phyloP scores from a whole-genome alignment of 345 rosid genomes.

The Melastoma malabathricum region DNA sequence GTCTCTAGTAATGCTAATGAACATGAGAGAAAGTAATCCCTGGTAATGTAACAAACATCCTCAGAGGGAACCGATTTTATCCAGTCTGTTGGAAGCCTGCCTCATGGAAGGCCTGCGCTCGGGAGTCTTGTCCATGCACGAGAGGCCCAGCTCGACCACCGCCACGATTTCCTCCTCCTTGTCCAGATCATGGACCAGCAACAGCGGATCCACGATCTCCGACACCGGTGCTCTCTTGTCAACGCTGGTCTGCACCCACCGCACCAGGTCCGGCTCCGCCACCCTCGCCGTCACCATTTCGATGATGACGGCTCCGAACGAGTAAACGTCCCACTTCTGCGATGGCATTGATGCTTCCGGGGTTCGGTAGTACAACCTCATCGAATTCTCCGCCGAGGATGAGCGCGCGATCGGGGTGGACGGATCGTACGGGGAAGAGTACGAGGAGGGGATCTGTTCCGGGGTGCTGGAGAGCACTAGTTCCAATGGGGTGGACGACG shows the following conservation, averaged over 20 bases:
- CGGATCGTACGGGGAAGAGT: too few relatives aligned
- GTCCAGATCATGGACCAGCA: conserved; percentile 26
- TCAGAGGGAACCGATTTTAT: conserved; percentile 22
- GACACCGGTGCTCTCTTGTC: conserved; percentile 47
- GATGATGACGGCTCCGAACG: conserved; percentile 68
- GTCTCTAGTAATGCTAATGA: too few relatives aligned
- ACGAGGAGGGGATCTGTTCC: conserved; percentile 32
- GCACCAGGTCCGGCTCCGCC: conserved; percentile 48
- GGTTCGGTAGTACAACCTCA: conserved; percentile 47
- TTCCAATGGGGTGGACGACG: conserved; percentile 8
- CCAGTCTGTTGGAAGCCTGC: conserved; percentile 35
- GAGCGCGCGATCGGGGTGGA: too few relatives aligned
- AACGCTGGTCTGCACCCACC: conserved; percentile 55
- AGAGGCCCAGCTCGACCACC: conserved; percentile 44
- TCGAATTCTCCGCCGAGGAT: conserved; percentile 21
- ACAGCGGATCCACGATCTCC: conserved; percentile 55
- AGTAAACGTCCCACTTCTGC: conserved; percentile 93
- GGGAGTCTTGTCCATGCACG: conserved; percentile 50
- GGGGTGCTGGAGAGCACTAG: conserved; percentile 18
- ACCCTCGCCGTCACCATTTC: conserved; percentile 68
- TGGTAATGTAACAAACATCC: too few relatives aligned
- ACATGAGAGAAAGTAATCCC: too few relatives aligned
- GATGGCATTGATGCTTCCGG: conserved; percentile 83
- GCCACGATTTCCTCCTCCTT: conserved; percentile 47
- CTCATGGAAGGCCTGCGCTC: conserved; percentile 75